These are phyloP conservation scores for Acrodontium crateriforme DNA, from an alignment of 2,329 filamentous ascomycete species.

Conservation along the genomic window DNA sequence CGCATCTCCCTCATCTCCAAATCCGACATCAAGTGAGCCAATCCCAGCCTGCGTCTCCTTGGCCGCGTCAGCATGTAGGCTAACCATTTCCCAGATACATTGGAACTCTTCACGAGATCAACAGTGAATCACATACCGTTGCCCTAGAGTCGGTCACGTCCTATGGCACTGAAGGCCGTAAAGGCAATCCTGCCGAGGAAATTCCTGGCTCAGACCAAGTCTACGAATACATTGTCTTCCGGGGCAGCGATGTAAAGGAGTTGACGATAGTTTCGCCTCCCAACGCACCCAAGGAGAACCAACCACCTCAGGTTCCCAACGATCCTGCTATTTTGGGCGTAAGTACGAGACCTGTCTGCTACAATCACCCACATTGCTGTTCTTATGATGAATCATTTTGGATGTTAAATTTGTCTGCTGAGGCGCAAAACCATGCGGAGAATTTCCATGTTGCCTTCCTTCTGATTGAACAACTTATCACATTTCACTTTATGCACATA, in stretches of 20 bases:
- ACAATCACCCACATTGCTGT: conserved; percentile 2
- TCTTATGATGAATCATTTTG: conserved; percentile 87
- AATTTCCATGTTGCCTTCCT: conserved; percentile 99
- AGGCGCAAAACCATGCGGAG: conserved; percentile 94
- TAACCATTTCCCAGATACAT: conserved; percentile 56
- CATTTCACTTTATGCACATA: conserved; percentile 2
- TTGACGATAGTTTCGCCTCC: conserved; percentile 73
- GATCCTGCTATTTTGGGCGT: conserved; percentile 95
- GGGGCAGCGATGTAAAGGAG: conserved; percentile 96
- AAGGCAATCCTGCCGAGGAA: conserved; percentile 64
- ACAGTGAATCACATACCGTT: conserved; percentile 91
- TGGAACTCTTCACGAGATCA: conserved; percentile 92
- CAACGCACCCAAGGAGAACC: conserved; percentile 45
- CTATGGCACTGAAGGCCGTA: conserved; percentile 84
- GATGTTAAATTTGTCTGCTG: conserved; percentile 89
- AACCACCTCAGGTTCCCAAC: conserved; percentile 68
- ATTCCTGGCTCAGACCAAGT: conserved; percentile 72
- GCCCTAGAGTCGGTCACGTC: conserved; percentile 93
- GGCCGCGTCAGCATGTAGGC: conserved; percentile 7
- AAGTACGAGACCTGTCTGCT: conserved; percentile 39
- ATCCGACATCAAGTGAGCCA: conserved; percentile 75
- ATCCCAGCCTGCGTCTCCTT: background rate
- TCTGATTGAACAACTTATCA: conserved; percentile 47
- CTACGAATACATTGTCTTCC: conserved; percentile 98
- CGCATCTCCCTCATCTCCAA: conserved; percentile 94